Conservation (phyloP, 305 asterid species). For the Fraxinus ornus region DNA sequence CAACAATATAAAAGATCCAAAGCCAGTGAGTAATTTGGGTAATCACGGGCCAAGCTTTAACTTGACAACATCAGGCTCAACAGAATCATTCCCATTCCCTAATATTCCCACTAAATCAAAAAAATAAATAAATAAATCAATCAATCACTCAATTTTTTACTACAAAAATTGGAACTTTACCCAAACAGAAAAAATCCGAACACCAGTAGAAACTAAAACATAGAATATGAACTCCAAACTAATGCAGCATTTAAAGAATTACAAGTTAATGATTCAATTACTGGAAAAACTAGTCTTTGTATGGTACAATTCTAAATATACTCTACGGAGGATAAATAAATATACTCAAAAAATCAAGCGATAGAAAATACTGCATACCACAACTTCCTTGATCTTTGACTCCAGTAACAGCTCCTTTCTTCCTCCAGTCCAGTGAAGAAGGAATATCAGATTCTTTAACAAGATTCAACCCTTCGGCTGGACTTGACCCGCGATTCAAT, state of each 20-base stretch:
- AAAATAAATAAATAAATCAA: neutral
- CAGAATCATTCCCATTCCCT: neutral
- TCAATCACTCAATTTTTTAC: too few relatives aligned
- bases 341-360: neutral
- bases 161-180: too few relatives aligned
- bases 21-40: neutral
- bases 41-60: too few relatives aligned
- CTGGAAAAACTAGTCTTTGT: neutral
- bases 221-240: neutral
- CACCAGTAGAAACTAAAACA: neutral
- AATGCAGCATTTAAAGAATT: neutral
- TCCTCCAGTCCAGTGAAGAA: constrained; percentile 77
- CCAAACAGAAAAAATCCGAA: neutral
- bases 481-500: constrained; percentile 43
- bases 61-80: neutral
- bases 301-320: neutral
- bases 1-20: neutral
- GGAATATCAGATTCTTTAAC: constrained; percentile 47
- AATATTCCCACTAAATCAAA: neutral
- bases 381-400: constrained; percentile 93
- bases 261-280: constrained; percentile 4
- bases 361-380: constrained; percentile 45
- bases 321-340: neutral
- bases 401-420: constrained; percentile 68
- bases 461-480: constrained; percentile 24